Evolutionary conservation across 176 grass and related monocot species (phyloP), one percentile per base, ranked within the genome.

Genomic region (Eragrostis curvula): DNA sequence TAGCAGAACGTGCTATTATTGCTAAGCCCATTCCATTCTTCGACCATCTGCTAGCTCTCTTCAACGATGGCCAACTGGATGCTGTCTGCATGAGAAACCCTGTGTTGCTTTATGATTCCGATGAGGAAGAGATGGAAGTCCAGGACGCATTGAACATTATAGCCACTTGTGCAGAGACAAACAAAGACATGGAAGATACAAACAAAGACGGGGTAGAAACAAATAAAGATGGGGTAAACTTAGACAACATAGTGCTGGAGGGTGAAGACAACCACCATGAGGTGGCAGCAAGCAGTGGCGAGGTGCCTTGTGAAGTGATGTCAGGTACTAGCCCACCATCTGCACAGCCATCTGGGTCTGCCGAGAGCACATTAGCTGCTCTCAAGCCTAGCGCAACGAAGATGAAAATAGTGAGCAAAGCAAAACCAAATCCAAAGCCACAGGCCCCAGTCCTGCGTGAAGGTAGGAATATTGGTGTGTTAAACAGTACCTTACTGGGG

Each of bases 331-430:
- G 87, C 58, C 55, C 82, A 10, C 87, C 87, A 81, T 85, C 79
- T 83, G 55, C 53, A 21, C 73, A 87, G 41, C 79, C 85, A 71
- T 87, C 77, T 46, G 77, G 77, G 49, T 89, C 87, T 18, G 82
- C 77, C 17, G 87, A 89, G 83, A 89, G 87, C 63, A 76, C 71
- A 71, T 85, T 89, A 72, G 83, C 87, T 89, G 83, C 78, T 63
- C 82, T 76, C 21, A 85, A 81, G 83, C 87, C 87, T 55, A 65
- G 16, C 3, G 32, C 74, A 48, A 65, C 85, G 53, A 85, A 89
- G 71, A 49, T 74, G 71, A 85, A 85, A 45, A 55, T 81, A 63
- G 28, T 85, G 46, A 81, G 65, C 47, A 85, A 81, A 77, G n/a
- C 71, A 65, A 89, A 89, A 77, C 46, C 63, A 49, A 81, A 41